Evolutionary conservation across 805 yeast species (phyloP).

Genomic region (Myxozyma neotropica): DNA sequence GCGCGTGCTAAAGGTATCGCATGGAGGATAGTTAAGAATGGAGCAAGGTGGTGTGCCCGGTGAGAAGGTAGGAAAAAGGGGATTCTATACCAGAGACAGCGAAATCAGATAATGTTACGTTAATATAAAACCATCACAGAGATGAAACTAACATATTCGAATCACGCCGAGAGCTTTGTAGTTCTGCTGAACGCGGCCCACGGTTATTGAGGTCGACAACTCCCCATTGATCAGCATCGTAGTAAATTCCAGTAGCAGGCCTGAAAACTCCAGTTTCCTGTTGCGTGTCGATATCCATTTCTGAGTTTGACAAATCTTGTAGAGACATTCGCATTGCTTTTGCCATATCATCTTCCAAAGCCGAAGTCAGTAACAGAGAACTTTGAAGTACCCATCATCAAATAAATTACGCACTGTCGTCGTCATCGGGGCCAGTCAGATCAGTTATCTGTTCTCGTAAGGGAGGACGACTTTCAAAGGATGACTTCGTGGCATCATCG

Average conservation of each 20-base stretch:
- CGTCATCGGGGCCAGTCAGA: too few species aligned
- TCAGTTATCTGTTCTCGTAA: slow-evolving; percentile 2
- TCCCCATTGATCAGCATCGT: slow-evolving; percentile 37
- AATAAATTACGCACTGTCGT: slow-evolving; percentile 14
- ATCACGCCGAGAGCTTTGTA: slow-evolving; percentile 6
- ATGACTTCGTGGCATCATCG: background rate
- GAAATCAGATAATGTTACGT: too few species aligned
- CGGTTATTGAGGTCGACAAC: slow-evolving; percentile 17
- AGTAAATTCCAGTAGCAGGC: slow-evolving; percentile 35
- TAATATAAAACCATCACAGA: too few species aligned
- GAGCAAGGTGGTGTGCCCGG: slow-evolving; percentile 32
- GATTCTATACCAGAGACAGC: slow-evolving; percentile 7
- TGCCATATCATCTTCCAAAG: slow-evolving; percentile 27
- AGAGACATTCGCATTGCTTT: slow-evolving; percentile 32
- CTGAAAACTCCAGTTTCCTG: slow-evolving; percentile 37
- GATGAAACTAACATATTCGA: background rate
- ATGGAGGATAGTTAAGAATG: slow-evolving; percentile 39
- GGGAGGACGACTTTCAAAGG: background rate
- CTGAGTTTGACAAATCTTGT: slow-evolving; percentile 20
- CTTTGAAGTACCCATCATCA: too few species aligned
- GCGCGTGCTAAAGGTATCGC: slow-evolving; percentile 41
- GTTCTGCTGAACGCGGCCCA: background rate
- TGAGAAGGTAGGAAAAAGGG: slow-evolving; percentile 19
- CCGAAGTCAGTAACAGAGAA: background rate
- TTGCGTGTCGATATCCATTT: slow-evolving; percentile 4